Evolutionary conservation across 352 stramenopile species (phyloP), one percentile per base, ranked within the genome.

Genomic region (Phytophthora megakarya): DNA sequence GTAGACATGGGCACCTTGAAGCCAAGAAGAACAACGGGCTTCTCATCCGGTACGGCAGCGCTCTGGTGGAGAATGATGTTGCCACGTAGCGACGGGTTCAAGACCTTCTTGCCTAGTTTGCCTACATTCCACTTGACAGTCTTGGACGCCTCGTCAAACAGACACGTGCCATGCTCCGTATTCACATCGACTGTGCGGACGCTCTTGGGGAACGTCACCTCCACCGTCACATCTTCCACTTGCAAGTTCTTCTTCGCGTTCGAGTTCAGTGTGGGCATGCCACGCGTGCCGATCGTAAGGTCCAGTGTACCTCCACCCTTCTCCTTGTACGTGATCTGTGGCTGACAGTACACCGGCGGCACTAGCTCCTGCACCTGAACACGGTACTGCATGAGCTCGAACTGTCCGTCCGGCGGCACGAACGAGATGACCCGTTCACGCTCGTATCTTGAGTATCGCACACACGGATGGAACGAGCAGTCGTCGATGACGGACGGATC

Each of bases 401-500:
- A 99, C 38, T 96, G 80, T 39, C 97, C 97, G 83, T 99, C 97
- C 13, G 97, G 97, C 1, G 97, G 97, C 18, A 99, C 95, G 70
- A 99, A 99, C 61, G 87, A 98, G 55, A 99, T 95, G 10, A 99
- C 92, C 38, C 92, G 85, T 69, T 99, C 97, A 23, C 90, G 86
- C 60, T 99, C 97, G 73, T 97, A 99, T 37, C 95, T 79, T 15
- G 86, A 91, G 75, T 99, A 98, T 33, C 97, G 86, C 43, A 99
- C 97, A 72, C 97, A 99, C 13, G 97, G 97, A 76, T 99, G 97
- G 78, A 99, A 99, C 44, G 86, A 97, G 73, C 97, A 99, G 81
- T 99, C 97, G 68, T 98, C 96, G 69, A 99, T 98, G 13, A 99
- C 77, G 6, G 80, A 92, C 22, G 94, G 92, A 72, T 99, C 94